Conservation (phyloP, 768 basidiomycete genomes). For the Trametes maxima region DNA sequence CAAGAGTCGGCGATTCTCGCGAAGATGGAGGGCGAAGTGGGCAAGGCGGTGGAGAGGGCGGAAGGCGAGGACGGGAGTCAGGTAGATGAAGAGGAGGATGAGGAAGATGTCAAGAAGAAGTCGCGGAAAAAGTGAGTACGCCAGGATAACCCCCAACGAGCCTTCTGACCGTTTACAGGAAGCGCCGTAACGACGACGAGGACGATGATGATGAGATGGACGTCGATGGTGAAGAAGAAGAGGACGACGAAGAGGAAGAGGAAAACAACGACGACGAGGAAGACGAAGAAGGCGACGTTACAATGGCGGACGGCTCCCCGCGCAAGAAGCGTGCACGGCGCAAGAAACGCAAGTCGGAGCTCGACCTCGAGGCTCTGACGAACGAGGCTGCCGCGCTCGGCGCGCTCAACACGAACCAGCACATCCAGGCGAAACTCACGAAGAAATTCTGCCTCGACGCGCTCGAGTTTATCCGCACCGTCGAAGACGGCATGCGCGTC, state of each 20-base stretch:
- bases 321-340: slow-evolving; percentile 30
- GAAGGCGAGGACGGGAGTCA: slow-evolving; percentile 33
- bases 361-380: slow-evolving; percentile 69
- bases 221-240: slow-evolving; percentile 38
- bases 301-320: slow-evolving; percentile 36
- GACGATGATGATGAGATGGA: slow-evolving; percentile 62
- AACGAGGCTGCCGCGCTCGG: slow-evolving; percentile 74
- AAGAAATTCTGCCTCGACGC: slow-evolving; percentile 90
- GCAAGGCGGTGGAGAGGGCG: slow-evolving; percentile 55
- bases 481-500: slow-evolving; percentile 69
- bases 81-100: slow-evolving; percentile 34
- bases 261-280: slow-evolving; percentile 39
- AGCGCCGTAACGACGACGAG: slow-evolving; percentile 39
- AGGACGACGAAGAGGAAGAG: slow-evolving; percentile 49
- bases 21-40: slow-evolving; percentile 68
- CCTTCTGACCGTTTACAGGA: neutral
- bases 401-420: slow-evolving; percentile 64
- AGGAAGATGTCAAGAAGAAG: slow-evolving; percentile 28
- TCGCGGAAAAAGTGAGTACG: slow-evolving; percentile 16
- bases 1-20: slow-evolving; percentile 63
- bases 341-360: slow-evolving; percentile 64
- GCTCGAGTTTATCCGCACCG: slow-evolving; percentile 73
- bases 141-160: too few species aligned
- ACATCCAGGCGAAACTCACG: slow-evolving; percentile 66
- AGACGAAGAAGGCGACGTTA: slow-evolving; percentile 42